Base-by-base conservation (phyloP, 1,284 basidiomycete genomes). In the Cryptococcus sp. region DNA sequence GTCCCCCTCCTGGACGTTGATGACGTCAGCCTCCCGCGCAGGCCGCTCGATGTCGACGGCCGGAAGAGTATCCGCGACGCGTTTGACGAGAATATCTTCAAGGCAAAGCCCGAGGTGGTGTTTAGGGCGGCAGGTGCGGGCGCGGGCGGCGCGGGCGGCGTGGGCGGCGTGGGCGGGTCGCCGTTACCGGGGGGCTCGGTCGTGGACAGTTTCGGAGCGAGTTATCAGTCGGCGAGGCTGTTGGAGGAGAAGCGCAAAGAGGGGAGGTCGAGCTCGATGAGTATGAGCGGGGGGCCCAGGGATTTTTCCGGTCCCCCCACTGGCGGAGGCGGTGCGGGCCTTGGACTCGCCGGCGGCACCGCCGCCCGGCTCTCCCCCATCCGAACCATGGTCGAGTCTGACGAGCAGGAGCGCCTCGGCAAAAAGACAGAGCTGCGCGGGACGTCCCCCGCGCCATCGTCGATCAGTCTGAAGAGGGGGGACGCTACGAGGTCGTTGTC, bases 1-100 rank as follows among this genome's bases (percentile, higher is more conserved):
- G 85, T 91, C 13, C 91, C 90, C 4, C 79, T 85, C 68, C 79
- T 91, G 35, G 75, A 73, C 46, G 71, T 70, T 23, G 73, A 71
- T 35, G 70, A 73, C 24, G 53, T 54, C 11, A 52, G 63, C 11
- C 55, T 53, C 49, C 58, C 52, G n/a, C 50, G 54, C 23, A 50
- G 57, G 23, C 54, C 55, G 6, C 40, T 65, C 18, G 62, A 62
- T 9, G 21, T 57, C 0, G 70, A 69, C 4, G 68, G 70, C 11
- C 57, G 72, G 12, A 68, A 67, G 44, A 20, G 40, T 1, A 48
- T 63, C 7, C 63, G 68, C 18, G 69, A 72, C 28, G 65, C 65
- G 6, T 74, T 73, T 43, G 75, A 77, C 55, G 60, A 66, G 12
- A 35, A 53, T 2, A 67, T 68, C 6, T 77, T 77, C 46, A 62